phyloP scores from a whole-genome alignment of 2,329 filamentous ascomycete species.

The Zymoseptoria ardabiliae region DNA sequence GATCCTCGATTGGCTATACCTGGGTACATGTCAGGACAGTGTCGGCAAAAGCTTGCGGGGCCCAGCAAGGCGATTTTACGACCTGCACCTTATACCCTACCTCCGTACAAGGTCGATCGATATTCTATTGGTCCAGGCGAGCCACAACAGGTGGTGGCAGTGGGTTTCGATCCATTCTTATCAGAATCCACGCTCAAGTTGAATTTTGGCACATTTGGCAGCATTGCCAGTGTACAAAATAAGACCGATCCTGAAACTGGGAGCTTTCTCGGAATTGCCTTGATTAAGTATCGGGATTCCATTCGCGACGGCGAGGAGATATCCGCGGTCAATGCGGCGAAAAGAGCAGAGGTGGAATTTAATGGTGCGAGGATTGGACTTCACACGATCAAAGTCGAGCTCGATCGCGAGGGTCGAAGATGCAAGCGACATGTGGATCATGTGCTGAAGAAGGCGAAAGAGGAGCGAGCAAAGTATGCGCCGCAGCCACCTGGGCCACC shows the following conservation, averaged over 20 bases:
- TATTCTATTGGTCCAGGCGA: slow-evolving; percentile 85
- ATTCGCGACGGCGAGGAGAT: slow-evolving; percentile 47
- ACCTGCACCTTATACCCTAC: slow-evolving; percentile 69
- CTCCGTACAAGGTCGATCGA: slow-evolving; percentile 74
- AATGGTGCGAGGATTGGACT: slow-evolving; percentile 74
- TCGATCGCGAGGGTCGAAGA: slow-evolving; percentile 79
- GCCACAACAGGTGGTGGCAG: slow-evolving; percentile 83
- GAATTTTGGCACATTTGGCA: slow-evolving; percentile 72
- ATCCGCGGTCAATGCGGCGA: slow-evolving; percentile 72
- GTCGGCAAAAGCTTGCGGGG: slow-evolving; percentile 42
- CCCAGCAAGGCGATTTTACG: slow-evolving; percentile 64
- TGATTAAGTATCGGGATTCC: slow-evolving; percentile 79
- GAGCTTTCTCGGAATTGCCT: slow-evolving; percentile 87
- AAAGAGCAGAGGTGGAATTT: slow-evolving; percentile 67
- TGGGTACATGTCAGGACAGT: slow-evolving; percentile 49
- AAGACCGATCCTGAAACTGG: slow-evolving; percentile 93
- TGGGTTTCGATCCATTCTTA: slow-evolving; percentile 89
- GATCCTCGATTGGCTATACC: slow-evolving; percentile 72
- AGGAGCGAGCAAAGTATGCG: slow-evolving; percentile 45
- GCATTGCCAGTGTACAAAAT: slow-evolving; percentile 85
- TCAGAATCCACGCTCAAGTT: slow-evolving; percentile 63
- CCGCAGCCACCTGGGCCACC: slow-evolving; percentile 28
- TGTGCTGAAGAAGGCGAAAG: slow-evolving; percentile 61
- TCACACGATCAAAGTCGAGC: slow-evolving; percentile 70
- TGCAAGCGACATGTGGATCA: slow-evolving; percentile 72